Evolutionary conservation across 768 basidiomycete genomes (phyloP).

Genomic region (Naematelia aurantialba): DNA sequence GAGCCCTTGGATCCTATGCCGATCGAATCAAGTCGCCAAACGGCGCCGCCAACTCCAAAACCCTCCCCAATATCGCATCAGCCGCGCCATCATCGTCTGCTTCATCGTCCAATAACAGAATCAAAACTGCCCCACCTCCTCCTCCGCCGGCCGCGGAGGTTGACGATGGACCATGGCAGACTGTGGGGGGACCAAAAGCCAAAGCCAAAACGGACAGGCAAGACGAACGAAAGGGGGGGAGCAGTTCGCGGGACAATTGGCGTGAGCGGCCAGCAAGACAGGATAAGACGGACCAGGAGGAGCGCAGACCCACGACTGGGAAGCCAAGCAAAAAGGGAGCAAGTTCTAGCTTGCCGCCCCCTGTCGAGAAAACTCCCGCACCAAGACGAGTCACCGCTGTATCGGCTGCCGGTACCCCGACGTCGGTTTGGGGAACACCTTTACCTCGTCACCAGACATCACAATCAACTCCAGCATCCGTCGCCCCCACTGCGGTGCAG

Average conservation of each 20-base stretch:
- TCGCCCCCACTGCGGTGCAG: not conserved
- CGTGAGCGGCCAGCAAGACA: slow-evolving; percentile 12
- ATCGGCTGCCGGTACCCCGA: not conserved
- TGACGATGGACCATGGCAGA: slow-evolving; percentile 39
- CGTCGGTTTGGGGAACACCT: slow-evolving; percentile 6
- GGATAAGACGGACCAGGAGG: slow-evolving; percentile 5
- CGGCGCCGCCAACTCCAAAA: not conserved
- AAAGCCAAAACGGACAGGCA: slow-evolving; percentile 7
- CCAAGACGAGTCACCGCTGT: not conserved
- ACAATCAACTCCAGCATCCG: not conserved
- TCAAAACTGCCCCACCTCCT: slow-evolving; percentile 11
- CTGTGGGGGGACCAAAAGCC: slow-evolving; percentile 17
- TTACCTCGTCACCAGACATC: not conserved
- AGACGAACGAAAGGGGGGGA: slow-evolving; percentile 11
- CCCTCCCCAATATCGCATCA: slow-evolving; percentile 1
- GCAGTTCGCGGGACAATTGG: slow-evolving; percentile 19
- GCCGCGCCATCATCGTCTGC: slow-evolving; percentile 4
- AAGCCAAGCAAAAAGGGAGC: slow-evolving; percentile 18
- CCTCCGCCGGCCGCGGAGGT: slow-evolving; percentile 14
- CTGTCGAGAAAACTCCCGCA: slow-evolving; percentile 5
- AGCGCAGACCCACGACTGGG: not conserved
- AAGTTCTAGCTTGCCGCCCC: not conserved
- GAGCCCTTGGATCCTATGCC: slow-evolving; percentile 44
- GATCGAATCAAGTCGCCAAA: slow-evolving; percentile 31
- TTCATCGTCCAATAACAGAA: slow-evolving; percentile 2